These are phyloP conservation scores for Calonectria hawksworthii DNA, from an alignment of 2,329 filamentous ascomycete species.

Conservation along the genomic window DNA sequence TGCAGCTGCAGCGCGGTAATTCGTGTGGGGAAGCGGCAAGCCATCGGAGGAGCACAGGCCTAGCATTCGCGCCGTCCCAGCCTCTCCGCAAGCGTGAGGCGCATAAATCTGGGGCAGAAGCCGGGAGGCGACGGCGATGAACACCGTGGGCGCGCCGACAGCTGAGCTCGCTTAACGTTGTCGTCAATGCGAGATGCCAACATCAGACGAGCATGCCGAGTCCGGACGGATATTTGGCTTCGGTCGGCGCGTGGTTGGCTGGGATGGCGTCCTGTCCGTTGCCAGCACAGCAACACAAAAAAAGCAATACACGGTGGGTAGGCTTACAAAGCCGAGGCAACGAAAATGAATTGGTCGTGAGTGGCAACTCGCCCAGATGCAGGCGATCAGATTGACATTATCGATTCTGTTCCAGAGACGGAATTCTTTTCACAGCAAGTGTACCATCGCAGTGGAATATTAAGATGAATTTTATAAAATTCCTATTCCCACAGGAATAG, in stretches of 20 bases:
- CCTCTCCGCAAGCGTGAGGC: background rate
- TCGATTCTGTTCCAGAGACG: no score
- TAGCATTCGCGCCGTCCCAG: background rate
- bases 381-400: background rate
- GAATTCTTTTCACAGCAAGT: no score
- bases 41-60: background rate
- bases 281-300: background rate
- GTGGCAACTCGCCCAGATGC: background rate
- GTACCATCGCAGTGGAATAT: no score
- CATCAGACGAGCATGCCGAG: background rate
- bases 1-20: background rate
- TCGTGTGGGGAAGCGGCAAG: background rate
- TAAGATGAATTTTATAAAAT: no score
- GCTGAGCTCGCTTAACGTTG: background rate
- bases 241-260: background rate
- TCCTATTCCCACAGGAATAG: no score
- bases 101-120: background rate
- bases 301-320: background rate
- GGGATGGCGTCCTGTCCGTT: background rate
- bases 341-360: background rate
- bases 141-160: background rate
- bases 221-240: background rate
- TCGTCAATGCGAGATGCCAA: background rate
- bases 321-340: background rate
- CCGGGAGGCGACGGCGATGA: background rate